phyloP scores from a whole-genome alignment of 768 basidiomycete species.

The Tubosaeta sp. region DNA sequence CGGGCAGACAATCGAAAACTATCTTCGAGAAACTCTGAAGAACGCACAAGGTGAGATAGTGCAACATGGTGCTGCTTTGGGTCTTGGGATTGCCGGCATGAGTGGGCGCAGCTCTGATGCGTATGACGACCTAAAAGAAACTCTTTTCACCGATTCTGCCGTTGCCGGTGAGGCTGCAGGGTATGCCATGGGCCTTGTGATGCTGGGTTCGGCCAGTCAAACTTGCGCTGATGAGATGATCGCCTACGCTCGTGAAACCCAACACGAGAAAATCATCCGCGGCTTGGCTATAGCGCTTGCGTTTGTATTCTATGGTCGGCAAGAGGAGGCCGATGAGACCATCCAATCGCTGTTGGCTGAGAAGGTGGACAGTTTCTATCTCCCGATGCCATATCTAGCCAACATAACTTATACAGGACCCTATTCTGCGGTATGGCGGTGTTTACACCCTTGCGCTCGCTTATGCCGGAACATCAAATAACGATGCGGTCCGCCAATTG shows the following conservation, averaged over 20 bases:
- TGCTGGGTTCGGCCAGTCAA: slow-evolving; percentile 88
- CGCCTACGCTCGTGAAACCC: slow-evolving; percentile 92
- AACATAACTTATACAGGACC: slow-evolving; percentile 56
- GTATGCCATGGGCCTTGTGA: slow-evolving; percentile 96
- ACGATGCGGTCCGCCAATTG: slow-evolving; percentile 85
- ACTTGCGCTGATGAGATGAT: slow-evolving; percentile 91
- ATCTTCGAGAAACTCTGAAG: slow-evolving; percentile 77
- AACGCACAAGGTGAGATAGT: slow-evolving; percentile 78
- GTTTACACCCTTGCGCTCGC: slow-evolving; percentile 96
- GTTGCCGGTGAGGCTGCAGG: slow-evolving; percentile 95
- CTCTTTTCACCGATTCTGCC: slow-evolving; percentile 91
- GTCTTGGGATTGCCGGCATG: slow-evolving; percentile 95
- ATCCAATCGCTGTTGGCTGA: slow-evolving; percentile 76
- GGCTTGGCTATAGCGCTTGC: slow-evolving; percentile 91
- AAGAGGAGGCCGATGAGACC: slow-evolving; percentile 88
- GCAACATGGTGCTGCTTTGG: slow-evolving; percentile 95
- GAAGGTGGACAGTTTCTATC: slow-evolving; percentile 53
- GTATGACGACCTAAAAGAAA: slow-evolving; percentile 87
- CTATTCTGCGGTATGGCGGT: slow-evolving; percentile 94
- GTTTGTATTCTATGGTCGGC: slow-evolving; percentile 87
- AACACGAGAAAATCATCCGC: slow-evolving; percentile 99
- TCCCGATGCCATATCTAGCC: neutral
- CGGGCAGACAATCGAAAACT: slow-evolving; percentile 61
- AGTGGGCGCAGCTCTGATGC: slow-evolving; percentile 84
- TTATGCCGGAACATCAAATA: slow-evolving; percentile 94